Evolutionary conservation across 345 rosid genomes (phyloP), one percentile per base, ranked within the genome.

Genomic region (Citropsis articulata): DNA sequence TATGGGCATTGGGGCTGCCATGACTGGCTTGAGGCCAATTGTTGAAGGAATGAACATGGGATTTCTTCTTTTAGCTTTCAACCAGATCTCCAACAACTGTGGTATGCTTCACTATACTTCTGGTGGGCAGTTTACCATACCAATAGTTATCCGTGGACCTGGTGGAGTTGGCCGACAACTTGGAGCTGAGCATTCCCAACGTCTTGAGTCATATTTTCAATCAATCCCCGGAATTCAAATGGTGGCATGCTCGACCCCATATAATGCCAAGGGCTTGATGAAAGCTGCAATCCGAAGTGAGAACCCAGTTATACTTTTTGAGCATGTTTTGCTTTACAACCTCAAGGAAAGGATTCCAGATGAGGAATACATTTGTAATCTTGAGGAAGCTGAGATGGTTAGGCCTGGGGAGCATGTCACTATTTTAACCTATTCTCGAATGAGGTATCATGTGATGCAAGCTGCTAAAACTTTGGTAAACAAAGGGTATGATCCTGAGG

Each of bases 81-180:
- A 94, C 88, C 99, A 95, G 85, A 95, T 95, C 87, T 94, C 99
- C 77, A 95, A 95, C 91, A 93, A 93, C 77, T 94, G 99, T 10
- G 99, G 99, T 67, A 95, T 95, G 99, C 97, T 95, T 62, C 99
- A 95, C 79, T 95, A 94, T 86, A 95, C 99, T 42, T 95, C 99
- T 6, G 98, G 99, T 63, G 99, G 99, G 50, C 99, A 95, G 85
- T 95, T 94, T 80, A 92, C 85, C 5, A 94, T 95, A 65, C 99
- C 99, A 0, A 77, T 90, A 12, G 99, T 95, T 40, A 94, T 94
- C 71, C 99, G 98, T 30, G 99, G 99, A n/a, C 99, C 99, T 0
- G 99, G 99, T 72, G 99, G 99, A 73, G 99, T 95, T 19, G 99
- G 99, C 0, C 87, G 99, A 19, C 97, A 95, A 80, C 97, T 92